Evolutionary conservation across 202 grass and related monocot species (phyloP).

Genomic region (Panicum virgatum): DNA sequence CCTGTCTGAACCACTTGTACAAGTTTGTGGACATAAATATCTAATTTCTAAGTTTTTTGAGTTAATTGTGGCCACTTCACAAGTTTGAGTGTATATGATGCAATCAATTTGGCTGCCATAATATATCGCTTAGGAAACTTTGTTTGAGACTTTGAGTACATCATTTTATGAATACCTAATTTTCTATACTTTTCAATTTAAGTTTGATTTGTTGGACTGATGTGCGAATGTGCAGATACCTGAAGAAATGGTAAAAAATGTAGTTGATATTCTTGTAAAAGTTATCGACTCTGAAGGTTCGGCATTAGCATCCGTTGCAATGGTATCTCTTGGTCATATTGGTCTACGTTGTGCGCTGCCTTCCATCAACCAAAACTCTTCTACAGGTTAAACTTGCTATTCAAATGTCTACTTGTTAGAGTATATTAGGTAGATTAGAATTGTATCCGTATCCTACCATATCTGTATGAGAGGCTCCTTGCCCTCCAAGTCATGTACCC

Average conservation of each 20-base stretch:
- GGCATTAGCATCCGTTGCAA: slow-evolving; percentile 65
- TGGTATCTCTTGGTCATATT: slow-evolving; percentile 98
- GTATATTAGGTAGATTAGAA: no score
- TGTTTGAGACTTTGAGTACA: neutral
- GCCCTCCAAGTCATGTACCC: no score
- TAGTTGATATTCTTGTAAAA: slow-evolving; percentile 70
- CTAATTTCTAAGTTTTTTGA: slow-evolving; percentile 17
- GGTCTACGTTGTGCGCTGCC: slow-evolving; percentile 64
- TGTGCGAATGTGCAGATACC: slow-evolving; percentile 55
- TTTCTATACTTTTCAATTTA: neutral
- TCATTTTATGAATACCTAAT: slow-evolving; percentile 6
- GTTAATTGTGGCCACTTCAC: slow-evolving; percentile 6
- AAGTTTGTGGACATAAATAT: neutral
- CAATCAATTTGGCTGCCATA: slow-evolving; percentile 1
- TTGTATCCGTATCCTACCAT: no score
- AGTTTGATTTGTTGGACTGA: slow-evolving; percentile 23
- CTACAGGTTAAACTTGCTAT: slow-evolving; percentile 55
- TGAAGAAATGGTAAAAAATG: slow-evolving; percentile 55
- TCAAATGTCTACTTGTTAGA: neutral
- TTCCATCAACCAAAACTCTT: slow-evolving; percentile 49
- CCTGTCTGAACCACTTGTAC: neutral
- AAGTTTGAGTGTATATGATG: slow-evolving; percentile 16
- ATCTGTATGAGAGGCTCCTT: no score
- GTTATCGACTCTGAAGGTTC: slow-evolving; percentile 74
- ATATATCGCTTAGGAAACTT: neutral